Conservation (phyloP, 768 basidiomycete species). For the Lentinula sp. region DNA sequence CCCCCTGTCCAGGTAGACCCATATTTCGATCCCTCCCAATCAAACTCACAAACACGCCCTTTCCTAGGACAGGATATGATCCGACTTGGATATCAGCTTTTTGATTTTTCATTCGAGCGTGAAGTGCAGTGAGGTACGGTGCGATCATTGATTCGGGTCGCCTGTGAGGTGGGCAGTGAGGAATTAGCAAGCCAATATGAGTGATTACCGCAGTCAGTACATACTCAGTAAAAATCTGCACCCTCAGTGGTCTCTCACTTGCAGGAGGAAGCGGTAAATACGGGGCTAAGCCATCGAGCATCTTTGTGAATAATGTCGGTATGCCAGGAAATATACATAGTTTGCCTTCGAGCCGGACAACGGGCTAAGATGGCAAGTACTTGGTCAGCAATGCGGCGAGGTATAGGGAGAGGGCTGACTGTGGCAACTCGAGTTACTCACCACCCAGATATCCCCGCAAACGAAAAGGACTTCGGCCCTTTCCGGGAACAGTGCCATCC, state of each 20-base stretch:
- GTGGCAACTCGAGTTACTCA: slow-evolving; percentile 23
- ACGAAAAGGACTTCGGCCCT: slow-evolving; percentile 77
- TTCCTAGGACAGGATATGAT: slow-evolving; percentile 61
- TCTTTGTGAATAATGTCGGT: slow-evolving; percentile 75
- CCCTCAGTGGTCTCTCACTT: slow-evolving; percentile 65
- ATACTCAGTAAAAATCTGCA: slow-evolving; percentile 82
- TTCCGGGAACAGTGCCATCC: slow-evolving; percentile 90
- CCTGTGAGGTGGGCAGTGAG: slow-evolving; percentile 18
- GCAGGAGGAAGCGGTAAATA: slow-evolving; percentile 78
- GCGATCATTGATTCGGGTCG: slow-evolving; percentile 78
- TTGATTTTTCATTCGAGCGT: slow-evolving; percentile 64
- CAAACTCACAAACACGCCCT: slow-evolving; percentile 67
- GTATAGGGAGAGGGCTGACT: not conserved
- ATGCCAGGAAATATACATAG: slow-evolving; percentile 92
- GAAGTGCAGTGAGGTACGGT: slow-evolving; percentile 78
- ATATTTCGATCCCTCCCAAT: slow-evolving; percentile 40
- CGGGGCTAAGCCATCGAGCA: slow-evolving; percentile 66
- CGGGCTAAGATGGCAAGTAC: slow-evolving; percentile 47
- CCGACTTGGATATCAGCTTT: slow-evolving; percentile 67
- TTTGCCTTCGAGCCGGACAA: slow-evolving; percentile 79
- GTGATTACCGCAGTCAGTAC: slow-evolving; percentile 9
- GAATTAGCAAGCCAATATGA: not conserved
- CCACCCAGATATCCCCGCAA: slow-evolving; percentile 80
- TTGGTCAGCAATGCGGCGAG: too few relatives aligned
- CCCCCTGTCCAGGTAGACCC: not conserved